phyloP scores from a whole-genome alignment of 805 yeast genomes.

The Torulaspora delbrueckii region DNA sequence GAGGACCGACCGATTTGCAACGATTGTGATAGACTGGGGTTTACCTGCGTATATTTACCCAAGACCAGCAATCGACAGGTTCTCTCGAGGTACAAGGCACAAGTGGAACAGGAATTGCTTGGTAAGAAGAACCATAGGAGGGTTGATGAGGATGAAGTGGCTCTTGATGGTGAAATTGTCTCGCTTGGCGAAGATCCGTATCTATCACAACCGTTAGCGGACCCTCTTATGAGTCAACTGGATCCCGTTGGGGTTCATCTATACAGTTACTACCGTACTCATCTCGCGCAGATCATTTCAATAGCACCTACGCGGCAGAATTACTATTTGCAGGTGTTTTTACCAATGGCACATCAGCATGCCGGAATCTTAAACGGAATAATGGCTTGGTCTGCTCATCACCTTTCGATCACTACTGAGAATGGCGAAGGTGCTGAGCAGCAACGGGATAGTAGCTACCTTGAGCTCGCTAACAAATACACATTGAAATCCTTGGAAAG shows the following conservation, averaged over 20 bases:
- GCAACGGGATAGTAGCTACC: conserved; percentile 12
- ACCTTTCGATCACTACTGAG: conserved; percentile 19
- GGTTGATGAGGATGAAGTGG: not conserved
- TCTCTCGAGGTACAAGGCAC: conserved; percentile 25
- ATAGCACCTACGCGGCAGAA: conserved; percentile 47
- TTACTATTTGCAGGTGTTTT: conserved; percentile 47
- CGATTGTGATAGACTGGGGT: conserved; percentile 60
- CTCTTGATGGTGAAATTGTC: conserved; percentile 12
- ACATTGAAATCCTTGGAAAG: conserved; percentile 18
- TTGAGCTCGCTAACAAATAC: conserved; percentile 21
- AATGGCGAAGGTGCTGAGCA: conserved; percentile 2
- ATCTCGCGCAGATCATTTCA: conserved; percentile 44
- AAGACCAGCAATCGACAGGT: conserved; percentile 34
- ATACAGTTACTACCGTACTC: conserved; percentile 47
- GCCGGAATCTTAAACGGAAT: conserved; percentile 47
- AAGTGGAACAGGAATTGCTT: conserved; percentile 23
- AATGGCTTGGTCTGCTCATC: conserved; percentile 53
- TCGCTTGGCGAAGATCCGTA: conserved; percentile 9
- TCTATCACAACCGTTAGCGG: conserved; percentile 21
- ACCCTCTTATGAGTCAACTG: conserved; percentile 27
- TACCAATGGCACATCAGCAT: conserved; percentile 49
- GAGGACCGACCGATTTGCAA: conserved; percentile 64
- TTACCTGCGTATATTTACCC: conserved; percentile 66
- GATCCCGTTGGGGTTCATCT: conserved; percentile 43
- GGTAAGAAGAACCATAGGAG: conserved; percentile 21